Evolutionary conservation across 2,329 filamentous ascomycete genomes (phyloP), one percentile per base, ranked within the genome.

Genomic region (Fusarium chuoi): DNA sequence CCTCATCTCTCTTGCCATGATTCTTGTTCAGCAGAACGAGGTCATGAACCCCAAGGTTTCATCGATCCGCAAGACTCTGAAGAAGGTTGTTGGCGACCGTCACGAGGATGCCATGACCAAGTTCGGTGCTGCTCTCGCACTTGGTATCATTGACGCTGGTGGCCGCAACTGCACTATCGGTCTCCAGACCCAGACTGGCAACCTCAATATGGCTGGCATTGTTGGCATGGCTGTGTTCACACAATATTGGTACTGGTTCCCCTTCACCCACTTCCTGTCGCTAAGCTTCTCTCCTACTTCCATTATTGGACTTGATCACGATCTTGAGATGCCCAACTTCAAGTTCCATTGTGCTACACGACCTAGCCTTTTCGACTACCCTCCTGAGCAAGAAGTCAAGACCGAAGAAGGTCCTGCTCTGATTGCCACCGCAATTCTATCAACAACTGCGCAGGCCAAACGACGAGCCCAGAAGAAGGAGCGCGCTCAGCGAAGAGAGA

Each of bases 211-310:
- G 95, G 91, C 95, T 24, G 97, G 94, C 70, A 97, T 99, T 75
- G 95, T 99, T 24, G 97, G 96, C 76, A 98, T 98, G 91, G 96
- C 95, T 35, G 93, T 99, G 61, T 99, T 99, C 85, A 97, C 95
- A 14, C 96, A 99, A 82, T 99, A 99, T 87, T 99, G 96, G 96
- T 99, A 99, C 87, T 99, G 96, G 96, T 99, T 99, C 90, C 96
- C 96, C 68, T 93, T 98, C 79, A 97, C 96, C 36, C 96, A 99
- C 84, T 99, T 99, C 90, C 83, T 99, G 65, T 97, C 96, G 2
- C 88, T 99, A 70, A 95, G 94, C 79, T 98, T 99, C 84, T 95
- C 94, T n/a, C 96, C 96, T 3, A 99, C 97, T 4, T 93, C 96
- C 3, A 93, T 99, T 79, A 98, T 98, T 77, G 96, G 94, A 68